Conservation (phyloP, 2,329 filamentous ascomycete genomes). For the Samsoniella hepiali region DNA sequence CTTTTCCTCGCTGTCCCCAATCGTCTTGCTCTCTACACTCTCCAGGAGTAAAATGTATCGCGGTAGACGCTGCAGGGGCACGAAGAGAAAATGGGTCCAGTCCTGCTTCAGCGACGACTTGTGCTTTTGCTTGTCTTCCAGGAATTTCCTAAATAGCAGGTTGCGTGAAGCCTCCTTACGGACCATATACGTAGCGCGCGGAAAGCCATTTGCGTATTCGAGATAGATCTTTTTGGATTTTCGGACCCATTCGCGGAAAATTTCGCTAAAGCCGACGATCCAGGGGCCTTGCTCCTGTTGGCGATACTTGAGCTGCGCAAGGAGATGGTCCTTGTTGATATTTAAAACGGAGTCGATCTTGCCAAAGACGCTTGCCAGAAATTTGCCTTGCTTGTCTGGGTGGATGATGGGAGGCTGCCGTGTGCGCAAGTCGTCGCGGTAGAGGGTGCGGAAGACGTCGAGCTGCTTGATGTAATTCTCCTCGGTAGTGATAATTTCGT, state of each 20-base stretch:
- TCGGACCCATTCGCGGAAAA: constrained; percentile 97
- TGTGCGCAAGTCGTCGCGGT: constrained; percentile 72
- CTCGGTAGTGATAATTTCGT: constrained; percentile 93
- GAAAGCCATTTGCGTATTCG: constrained; percentile 86
- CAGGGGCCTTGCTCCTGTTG: constrained; percentile 96
- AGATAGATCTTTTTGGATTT: constrained; percentile 88
- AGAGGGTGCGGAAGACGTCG: constrained; percentile 79
- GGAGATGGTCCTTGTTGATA: constrained; percentile 87
- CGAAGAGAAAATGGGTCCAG: constrained; percentile 93
- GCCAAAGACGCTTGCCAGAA: constrained; percentile 83
- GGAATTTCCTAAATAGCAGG: constrained; percentile 78
- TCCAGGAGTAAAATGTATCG: constrained; percentile 80
- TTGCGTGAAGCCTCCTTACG: constrained; percentile 83
- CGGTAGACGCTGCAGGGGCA: constrained; percentile 88
- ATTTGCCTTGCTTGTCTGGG: constrained; percentile 72
- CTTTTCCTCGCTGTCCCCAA: constrained; percentile 84
- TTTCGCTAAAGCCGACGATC: constrained; percentile 90
- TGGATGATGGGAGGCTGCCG: constrained; percentile 78
- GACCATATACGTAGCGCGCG: constrained; percentile 76
- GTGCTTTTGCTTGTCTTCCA: constrained; percentile 76
- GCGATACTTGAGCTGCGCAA: constrained; percentile 92
- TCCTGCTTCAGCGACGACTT: constrained; percentile 77
- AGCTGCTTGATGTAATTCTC: constrained; percentile 88
- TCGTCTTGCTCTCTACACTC: constrained; percentile 81
- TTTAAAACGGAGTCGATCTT: constrained; percentile 84